A percentile compares a stretch with the other conserved stretches of the same genome.
phyloP scores from a whole-genome alignment of 2,329 filamentous ascomycete genomes.

The Zymoseptoria tritici region DNA sequence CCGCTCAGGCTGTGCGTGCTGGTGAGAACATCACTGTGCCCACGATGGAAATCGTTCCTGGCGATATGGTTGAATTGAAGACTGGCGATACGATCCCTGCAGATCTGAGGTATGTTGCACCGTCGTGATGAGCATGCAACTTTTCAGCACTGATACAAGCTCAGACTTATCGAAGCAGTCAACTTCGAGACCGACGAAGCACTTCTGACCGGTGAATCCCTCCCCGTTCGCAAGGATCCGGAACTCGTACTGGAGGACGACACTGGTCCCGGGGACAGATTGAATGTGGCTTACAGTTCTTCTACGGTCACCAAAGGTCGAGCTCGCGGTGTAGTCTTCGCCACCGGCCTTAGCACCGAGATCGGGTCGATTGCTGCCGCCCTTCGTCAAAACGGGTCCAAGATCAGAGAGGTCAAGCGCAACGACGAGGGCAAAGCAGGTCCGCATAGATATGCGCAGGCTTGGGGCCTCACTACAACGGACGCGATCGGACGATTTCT shows the following conservation, averaged over 20 bases:
- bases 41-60: constrained; percentile 39
- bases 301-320: constrained; percentile 66
- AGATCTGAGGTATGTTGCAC: constrained; percentile 28
- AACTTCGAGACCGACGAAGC: constrained; percentile 74
- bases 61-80: constrained; percentile 41
- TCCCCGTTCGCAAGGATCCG: constrained; percentile 60
- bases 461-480: constrained; percentile 45
- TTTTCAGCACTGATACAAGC: neutral
- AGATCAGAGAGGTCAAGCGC: constrained; percentile 34
- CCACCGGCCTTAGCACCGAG: constrained; percentile 67
- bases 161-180: constrained; percentile 34
- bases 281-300: constrained; percentile 64
- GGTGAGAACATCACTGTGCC: constrained; percentile 36
- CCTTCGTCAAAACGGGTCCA: constrained; percentile 53
- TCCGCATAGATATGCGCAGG: constrained; percentile 39
- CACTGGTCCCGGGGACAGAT: constrained; percentile 58
- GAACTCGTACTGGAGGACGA: constrained; percentile 46
- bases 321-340: constrained; percentile 60
- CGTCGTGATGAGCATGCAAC: neutral
- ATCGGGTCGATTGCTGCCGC: constrained; percentile 68
- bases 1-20: constrained; percentile 40
- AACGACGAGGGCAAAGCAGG: constrained; percentile 29
- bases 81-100: constrained; percentile 45
- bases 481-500: constrained; percentile 58
- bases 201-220: constrained; percentile 64